A percentile compares a stretch with the other conserved stretches of the same genome.
Evolutionary conservation across 257 asterid species (phyloP).

Genomic region (Forsythia viridissima): DNA sequence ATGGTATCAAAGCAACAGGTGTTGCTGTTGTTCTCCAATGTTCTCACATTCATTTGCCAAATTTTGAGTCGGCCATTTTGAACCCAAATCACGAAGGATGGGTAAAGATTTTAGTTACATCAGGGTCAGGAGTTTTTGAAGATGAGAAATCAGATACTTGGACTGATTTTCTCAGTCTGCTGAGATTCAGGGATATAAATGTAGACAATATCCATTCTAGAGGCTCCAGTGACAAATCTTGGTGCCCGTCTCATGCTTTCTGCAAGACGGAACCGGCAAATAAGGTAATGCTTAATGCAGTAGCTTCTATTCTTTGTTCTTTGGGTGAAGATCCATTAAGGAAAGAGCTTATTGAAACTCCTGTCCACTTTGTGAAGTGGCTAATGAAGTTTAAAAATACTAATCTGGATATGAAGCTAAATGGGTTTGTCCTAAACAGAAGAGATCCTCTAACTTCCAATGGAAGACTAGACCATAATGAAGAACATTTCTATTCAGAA

Average conservation of each 20-base stretch:
- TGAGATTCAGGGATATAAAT: conserved; percentile 58
- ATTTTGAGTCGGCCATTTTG: conserved; percentile 43
- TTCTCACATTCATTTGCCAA: conserved; percentile 68
- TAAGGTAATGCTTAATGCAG: conserved; percentile 57
- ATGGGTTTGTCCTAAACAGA: conserved; percentile 42
- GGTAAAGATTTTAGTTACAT: conserved; percentile 44
- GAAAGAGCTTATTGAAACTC: conserved; percentile 74
- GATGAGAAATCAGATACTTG: conserved; percentile 54
- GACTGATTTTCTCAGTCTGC: conserved; percentile 73
- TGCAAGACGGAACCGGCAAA: conserved; percentile 38
- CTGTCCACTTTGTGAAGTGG: conserved; percentile 76
- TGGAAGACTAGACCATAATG: conserved; percentile 29
- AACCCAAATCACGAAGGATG: conserved; percentile 60
- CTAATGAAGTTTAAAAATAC: conserved; percentile 62
- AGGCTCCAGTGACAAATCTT: conserved; percentile 33
- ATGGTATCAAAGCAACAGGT: conserved; percentile 76
- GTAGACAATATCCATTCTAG: conserved; percentile 14
- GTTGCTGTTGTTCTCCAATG: conserved; percentile 87
- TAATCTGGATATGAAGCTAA: conserved; percentile 59
- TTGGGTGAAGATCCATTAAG: conserved; percentile 85
- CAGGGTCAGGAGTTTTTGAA: conserved; percentile 83
- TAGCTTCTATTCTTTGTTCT: conserved; percentile 56
- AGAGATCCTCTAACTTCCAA: conserved; percentile 31
- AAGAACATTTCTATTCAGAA: conserved; percentile 54
- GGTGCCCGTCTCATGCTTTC: conserved; percentile 66